Conservation (phyloP, 78 protist species). For the Dictyostelium purpureum region DNA sequence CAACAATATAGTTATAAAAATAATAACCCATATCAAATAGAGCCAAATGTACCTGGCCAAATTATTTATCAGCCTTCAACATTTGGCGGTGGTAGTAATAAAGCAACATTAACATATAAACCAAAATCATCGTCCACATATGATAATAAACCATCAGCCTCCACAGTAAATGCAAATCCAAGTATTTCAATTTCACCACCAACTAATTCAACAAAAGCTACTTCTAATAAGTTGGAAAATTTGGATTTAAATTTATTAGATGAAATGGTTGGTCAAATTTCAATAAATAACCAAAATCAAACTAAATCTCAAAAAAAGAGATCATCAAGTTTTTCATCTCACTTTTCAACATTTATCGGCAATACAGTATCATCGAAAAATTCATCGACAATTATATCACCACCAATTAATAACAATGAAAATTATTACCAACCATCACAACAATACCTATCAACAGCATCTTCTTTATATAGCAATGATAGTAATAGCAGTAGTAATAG, state of each 20-base stretch:
- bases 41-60: conserved; percentile 26
- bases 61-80: conserved; percentile 1
- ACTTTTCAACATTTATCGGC: too few species aligned
- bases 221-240: background rate
- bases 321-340: background rate
- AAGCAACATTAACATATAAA: background rate
- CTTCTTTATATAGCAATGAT: background rate
- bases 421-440: background rate
- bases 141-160: background rate
- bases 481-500: background rate
- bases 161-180: too few species aligned
- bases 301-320: background rate
- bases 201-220: background rate
- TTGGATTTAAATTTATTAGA: background rate
- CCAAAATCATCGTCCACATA: background rate
- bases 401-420: background rate
- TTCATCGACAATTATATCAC: background rate
- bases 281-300: background rate
- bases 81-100: background rate
- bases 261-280: background rate
- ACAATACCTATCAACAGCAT: background rate
- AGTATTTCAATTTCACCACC: background rate
- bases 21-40: background rate
- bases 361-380: background rate
- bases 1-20: background rate